Evolutionary conservation across 2,329 filamentous ascomycete genomes (phyloP), one percentile per base, ranked within the genome.

Genomic region (Apiospora pterosperma): DNA sequence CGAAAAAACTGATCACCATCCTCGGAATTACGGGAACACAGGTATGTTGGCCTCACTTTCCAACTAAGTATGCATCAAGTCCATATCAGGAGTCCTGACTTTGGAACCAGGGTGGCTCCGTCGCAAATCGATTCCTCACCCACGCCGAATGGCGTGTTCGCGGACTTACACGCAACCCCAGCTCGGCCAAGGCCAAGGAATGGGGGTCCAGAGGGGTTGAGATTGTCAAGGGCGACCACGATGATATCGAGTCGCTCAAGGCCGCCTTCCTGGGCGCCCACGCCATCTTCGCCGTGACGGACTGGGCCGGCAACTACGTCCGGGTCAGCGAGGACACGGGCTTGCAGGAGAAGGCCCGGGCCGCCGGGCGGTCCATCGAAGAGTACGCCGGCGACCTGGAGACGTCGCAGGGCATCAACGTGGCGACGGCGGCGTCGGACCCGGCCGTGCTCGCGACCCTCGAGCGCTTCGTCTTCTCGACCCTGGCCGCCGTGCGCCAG

Each of bases 351-450:
- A 1, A 21, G 23, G 28, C 42, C 38, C 16, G 28, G 16, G 41
- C 34, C 25, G 11, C 59, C 52, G n/a, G 36, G n/a, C 21, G 59
- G 21, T 58, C n/a, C 31, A 19, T 58, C 14, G 48, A 63, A 3
- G 44, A 67, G 59, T 39, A 67, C 41, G 66, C 66, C 8, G 55
- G 48, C 63, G 58, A 61, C 25, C 63, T 61, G 31, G 66, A 68
- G 58, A 61, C 67, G 14, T 58, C 38, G 16, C 66, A 68, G 48
- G 60, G 44, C 16, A 23, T 67, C 73, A 81, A 66, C 69, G 72
- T 72, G 68, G 66, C 55, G 66, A 61, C 39, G 63, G 72, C 65
- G 65, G 73, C 66, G 55, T 59, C 62, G 21, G 44, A 61, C 7
- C 63, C 67, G 0, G 14, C 23, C 10, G 61, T 65, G 14, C n/a